A percentile compares a stretch with the other conserved stretches of the same genome.
Conservation (phyloP, 2,329 filamentous ascomycete genomes). For the Chrysosporium keratinophilum region DNA sequence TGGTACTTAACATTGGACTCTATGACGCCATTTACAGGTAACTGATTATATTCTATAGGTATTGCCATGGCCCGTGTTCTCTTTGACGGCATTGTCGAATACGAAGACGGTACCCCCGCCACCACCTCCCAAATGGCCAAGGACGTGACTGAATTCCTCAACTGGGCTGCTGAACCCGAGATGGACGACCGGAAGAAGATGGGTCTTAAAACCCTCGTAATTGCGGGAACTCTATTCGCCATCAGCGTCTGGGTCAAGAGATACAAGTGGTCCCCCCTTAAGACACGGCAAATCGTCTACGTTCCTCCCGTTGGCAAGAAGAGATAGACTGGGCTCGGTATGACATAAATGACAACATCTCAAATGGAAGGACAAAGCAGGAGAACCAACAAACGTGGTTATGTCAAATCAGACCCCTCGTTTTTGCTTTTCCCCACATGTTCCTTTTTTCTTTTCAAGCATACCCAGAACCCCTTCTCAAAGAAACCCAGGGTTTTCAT, state of each 20-base stretch:
- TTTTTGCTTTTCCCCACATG: not conserved
- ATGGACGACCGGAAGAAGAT: slow-evolving; percentile 99
- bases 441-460: not conserved
- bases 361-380: not conserved
- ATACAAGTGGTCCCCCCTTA: slow-evolving; percentile 97
- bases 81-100: slow-evolving; percentile 94
- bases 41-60: slow-evolving; percentile 26
- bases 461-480: not conserved
- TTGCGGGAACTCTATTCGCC: slow-evolving; percentile 68
- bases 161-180: slow-evolving; percentile 98
- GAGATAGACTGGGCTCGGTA: not conserved
- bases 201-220: slow-evolving; percentile 89
- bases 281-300: slow-evolving; percentile 89
- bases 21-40: not conserved
- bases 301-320: slow-evolving; percentile 52
- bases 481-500: not conserved
- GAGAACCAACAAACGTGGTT: not conserved
- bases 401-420: not conserved
- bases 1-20: slow-evolving; percentile 41
- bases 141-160: slow-evolving; percentile 96
- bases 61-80: slow-evolving; percentile 98
- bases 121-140: slow-evolving; percentile 99
- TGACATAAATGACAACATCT: not conserved
- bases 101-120: slow-evolving; percentile 90
- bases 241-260: slow-evolving; percentile 96